Evolutionary conservation across 345 rosid species (phyloP).

Genomic region (Camelina hispida): DNA sequence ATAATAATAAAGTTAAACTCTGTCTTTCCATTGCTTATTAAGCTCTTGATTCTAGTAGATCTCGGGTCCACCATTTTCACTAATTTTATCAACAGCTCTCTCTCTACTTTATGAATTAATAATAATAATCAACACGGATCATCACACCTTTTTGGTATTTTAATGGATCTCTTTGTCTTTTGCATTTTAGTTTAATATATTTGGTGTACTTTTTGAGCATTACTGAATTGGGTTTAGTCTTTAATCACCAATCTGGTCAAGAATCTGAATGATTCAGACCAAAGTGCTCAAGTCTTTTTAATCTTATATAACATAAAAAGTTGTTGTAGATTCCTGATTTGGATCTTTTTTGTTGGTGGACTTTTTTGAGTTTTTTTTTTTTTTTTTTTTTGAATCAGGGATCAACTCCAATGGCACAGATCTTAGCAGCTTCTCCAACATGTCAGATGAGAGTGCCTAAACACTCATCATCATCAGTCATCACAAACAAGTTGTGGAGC

Average conservation of each 20-base stretch:
- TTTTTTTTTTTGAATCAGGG: conserved; percentile 34
- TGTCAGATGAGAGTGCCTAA: conserved; percentile 78
- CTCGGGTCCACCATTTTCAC: conserved; percentile 40
- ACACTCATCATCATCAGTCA: conserved; percentile 60
- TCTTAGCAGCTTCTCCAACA: conserved; percentile 75
- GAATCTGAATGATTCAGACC: conserved; percentile 27
- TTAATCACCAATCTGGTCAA: conserved; percentile 19
- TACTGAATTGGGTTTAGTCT: conserved; percentile 28
- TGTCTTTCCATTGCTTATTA: conserved; percentile 31
- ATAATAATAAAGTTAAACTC: conserved; percentile 28
- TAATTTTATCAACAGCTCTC: conserved; percentile 22
- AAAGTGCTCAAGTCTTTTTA: background rate
- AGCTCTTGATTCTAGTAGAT: conserved; percentile 24
- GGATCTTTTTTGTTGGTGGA: conserved; percentile 11
- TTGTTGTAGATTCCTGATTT: conserved; percentile 12
- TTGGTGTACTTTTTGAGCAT: background rate
- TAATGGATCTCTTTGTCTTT: conserved; percentile 38
- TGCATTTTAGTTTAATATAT: background rate
- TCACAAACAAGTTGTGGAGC: conserved; percentile 63
- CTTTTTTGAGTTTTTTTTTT: conserved; percentile 2
- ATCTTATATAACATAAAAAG: background rate
- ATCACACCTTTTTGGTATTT: conserved; percentile 37
- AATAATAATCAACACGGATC: conserved; percentile 14
- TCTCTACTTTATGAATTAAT: background rate
- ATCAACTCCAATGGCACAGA: conserved; percentile 71